These are phyloP conservation scores for Coemansia sp. DNA, from an alignment of 192 early-diverging fungal species.

Conservation along the genomic window DNA sequence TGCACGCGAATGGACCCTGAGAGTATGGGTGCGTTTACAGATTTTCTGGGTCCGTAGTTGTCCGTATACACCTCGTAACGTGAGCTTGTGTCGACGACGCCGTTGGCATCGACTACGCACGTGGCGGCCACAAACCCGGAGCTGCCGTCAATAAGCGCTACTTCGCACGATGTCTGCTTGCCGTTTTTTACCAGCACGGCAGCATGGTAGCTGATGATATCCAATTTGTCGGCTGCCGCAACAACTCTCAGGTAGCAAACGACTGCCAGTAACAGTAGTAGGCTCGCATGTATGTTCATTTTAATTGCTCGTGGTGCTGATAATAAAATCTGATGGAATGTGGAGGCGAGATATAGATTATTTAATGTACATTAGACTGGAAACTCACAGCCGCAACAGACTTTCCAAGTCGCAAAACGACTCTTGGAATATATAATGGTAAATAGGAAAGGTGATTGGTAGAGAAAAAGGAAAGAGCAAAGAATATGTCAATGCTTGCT, in stretches of 20 bases:
- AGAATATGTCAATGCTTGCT: not conserved
- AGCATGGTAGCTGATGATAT: not conserved
- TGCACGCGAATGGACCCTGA: conserved; percentile 21
- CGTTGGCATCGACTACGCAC: conserved; percentile 26
- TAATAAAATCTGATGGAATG: not conserved
- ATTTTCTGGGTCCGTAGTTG: not conserved
- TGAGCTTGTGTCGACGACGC: conserved; percentile 9
- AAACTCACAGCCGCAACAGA: not conserved
- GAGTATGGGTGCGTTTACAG: not conserved
- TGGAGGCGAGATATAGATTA: not conserved
- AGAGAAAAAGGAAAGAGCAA: not conserved
- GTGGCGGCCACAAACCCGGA: conserved; percentile 39
- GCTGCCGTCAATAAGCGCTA: conserved; percentile 39
- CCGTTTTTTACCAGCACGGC: conserved; percentile 38
- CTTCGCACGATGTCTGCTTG: conserved; percentile 35
- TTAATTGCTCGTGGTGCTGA: not conserved
- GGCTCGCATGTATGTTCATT: not conserved
- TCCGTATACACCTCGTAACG: conserved; percentile 24
- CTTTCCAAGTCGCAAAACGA: not conserved
- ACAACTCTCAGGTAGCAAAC: not conserved
- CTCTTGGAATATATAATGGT: not conserved
- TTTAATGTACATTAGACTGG: not conserved
- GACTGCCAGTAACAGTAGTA: not conserved
- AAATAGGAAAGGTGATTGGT: not conserved
- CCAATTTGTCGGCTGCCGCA: not conserved